Conservation (phyloP, 2,329 filamentous ascomycete species). For the Pseudogymnoascus verrucosus region DNA sequence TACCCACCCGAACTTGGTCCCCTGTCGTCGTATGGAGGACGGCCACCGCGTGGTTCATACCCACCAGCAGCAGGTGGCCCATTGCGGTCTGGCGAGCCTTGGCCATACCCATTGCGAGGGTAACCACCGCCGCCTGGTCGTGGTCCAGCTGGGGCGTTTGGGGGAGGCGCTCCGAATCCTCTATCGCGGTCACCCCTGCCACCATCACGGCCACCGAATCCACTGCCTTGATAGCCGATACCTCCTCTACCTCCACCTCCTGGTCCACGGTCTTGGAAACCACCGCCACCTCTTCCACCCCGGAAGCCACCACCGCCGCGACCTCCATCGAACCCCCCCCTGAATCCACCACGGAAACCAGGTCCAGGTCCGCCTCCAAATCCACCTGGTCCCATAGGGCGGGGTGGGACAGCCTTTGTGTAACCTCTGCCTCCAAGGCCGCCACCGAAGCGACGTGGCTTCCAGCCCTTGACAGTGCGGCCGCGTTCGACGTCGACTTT, state of each 20-base stretch:
- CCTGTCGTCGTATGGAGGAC: slow-evolving; percentile 55
- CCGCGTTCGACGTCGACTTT: slow-evolving; percentile 95
- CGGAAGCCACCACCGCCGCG: slow-evolving; percentile 45
- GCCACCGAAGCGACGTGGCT: slow-evolving; percentile 82
- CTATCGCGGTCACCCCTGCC: slow-evolving; percentile 19
- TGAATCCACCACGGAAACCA: slow-evolving; percentile 31
- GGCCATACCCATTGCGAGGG: slow-evolving; percentile 30
- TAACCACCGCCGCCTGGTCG: slow-evolving; percentile 42
- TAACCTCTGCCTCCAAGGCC: slow-evolving; percentile 89
- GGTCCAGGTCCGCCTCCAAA: slow-evolving; percentile 40
- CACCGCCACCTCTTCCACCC: slow-evolving; percentile 16
- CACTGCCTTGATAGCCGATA: slow-evolving; percentile 26
- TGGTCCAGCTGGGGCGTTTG: slow-evolving; percentile 54
- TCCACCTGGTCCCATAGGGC: slow-evolving; percentile 58
- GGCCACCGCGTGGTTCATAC: slow-evolving; percentile 44
- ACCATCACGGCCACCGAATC: slow-evolving; percentile 17
- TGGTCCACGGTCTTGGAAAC: slow-evolving; percentile 26
- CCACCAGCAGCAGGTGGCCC: slow-evolving; percentile 36
- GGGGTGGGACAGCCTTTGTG: slow-evolving; percentile 68
- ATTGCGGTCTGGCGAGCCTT: slow-evolving; percentile 28
- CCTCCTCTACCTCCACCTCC: slow-evolving; percentile 27
- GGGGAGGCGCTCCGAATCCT: slow-evolving; percentile 45
- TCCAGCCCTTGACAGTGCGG: slow-evolving; percentile 89
- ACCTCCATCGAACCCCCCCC: slow-evolving; percentile 30
- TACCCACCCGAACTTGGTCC: slow-evolving; percentile 36